Base-by-base conservation (phyloP, 176 grass and related monocot species). In the Oryza meridionalis region DNA sequence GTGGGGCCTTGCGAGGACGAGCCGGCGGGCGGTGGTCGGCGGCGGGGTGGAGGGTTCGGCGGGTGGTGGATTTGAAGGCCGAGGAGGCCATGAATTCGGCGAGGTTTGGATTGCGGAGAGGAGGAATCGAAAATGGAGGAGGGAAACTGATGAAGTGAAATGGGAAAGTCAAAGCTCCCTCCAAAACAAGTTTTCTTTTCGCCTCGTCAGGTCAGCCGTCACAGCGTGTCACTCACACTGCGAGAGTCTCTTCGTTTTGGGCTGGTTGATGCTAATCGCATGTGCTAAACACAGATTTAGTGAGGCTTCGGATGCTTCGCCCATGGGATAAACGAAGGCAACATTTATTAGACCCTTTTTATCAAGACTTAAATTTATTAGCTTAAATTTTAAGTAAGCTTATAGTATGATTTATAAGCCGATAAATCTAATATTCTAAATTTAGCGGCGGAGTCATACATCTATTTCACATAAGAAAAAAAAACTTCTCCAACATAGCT, bases 21-120 rank as follows among this genome's bases (percentile, higher is more conserved):
- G 4, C 45, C 43, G 69, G 44, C 47, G 47, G 47, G 69, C 24
- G 47, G 64, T 75, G 50, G n/a, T 65, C 65, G 38, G 66, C 65
- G 38, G 65, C 3, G 73, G 65, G 40, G 73, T 71, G 65, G 65
- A 82, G 38, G 21, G 38, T 37, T 15, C 79, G 86, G 79, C 79
- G 79, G 21, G 79, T 77, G 79, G 73, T 83, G 66, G 86, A 88
- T 64, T 70, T 88, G 79, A 77, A 88, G 51, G 86, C 86, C 66
- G 86, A 70, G 29, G 79, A 88, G 40, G 86, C 86, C 86, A 88
- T 88, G 29, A 12, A 5, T n/a, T 11, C 17, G 53, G 11, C 0
- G 38, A 49, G 37, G 2, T 25, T 62, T 55, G 73, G 24, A 16
- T 68, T n/a, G 17, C 32, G 37, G 6, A 7, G 37, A 5, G 67